These are phyloP conservation scores for Striga asiatica DNA, from an alignment of 257 asterid species.

Conservation along the genomic window DNA sequence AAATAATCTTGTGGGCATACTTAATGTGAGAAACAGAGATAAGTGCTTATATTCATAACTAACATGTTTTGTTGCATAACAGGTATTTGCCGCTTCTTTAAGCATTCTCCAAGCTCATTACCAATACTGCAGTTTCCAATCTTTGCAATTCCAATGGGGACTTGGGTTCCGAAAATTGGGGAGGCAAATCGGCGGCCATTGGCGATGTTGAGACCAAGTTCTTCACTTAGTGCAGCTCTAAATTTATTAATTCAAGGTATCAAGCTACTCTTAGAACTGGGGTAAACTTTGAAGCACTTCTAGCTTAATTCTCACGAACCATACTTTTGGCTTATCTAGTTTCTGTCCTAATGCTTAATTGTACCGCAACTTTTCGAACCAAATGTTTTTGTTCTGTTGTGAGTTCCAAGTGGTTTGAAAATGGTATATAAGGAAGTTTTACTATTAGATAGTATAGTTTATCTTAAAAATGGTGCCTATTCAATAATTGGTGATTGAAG, in stretches of 20 bases:
- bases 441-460: no score
- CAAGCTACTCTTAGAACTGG: not conserved
- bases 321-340: no score
- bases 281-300: no score
- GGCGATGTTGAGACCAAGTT: conserved; percentile 74
- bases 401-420: no score
- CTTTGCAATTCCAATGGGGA: conserved; percentile 58
- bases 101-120: conserved; percentile 62
- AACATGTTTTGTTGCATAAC: conserved; percentile 19
- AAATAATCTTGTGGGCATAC: not conserved
- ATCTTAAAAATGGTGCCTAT: no score
- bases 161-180: conserved; percentile 89
- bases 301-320: no score
- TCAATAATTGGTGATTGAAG: no score
- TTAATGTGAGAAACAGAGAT: not conserved
- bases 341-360: no score
- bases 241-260: conserved; percentile 77
- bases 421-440: no score
- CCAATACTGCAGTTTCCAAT: conserved; percentile 71
- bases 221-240: conserved; percentile 73
- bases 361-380: no score
- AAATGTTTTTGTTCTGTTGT: no score
- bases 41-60: not conserved
- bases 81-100: conserved; percentile 81
- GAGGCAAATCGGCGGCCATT: conserved; percentile 61